Percentiles rank a stretch among this genome's conserved stretches.
These are phyloP conservation scores for Posidonia australis DNA, from an alignment of 106 monocot species.

Conservation along the genomic window DNA sequence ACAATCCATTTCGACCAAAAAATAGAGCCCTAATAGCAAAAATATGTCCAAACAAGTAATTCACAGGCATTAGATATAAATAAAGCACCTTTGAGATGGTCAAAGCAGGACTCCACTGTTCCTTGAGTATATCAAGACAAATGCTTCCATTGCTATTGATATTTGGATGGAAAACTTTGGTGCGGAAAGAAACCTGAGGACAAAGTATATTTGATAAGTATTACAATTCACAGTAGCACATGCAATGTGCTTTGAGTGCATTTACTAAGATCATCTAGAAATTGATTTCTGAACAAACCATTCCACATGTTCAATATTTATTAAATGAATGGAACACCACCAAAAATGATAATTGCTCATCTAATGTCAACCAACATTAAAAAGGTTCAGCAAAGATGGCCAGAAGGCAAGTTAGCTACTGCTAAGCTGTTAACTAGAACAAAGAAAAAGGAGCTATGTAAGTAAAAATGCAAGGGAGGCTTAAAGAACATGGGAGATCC, in stretches of 20 bases:
- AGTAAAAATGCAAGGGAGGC: too few relatives aligned
- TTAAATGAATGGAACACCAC: not conserved
- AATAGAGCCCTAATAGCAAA: too few relatives aligned
- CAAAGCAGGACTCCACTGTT: constrained; percentile 33
- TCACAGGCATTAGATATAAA: not conserved
- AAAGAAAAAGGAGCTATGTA: too few relatives aligned
- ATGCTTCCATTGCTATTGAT: constrained; percentile 34
- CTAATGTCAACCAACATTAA: too few relatives aligned
- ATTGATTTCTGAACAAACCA: too few relatives aligned
- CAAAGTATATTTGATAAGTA: not conserved
- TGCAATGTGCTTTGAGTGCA: not conserved
- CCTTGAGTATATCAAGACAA: constrained; percentile 28
- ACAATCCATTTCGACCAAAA: not conserved
- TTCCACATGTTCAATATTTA: not conserved
- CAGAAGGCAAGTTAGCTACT: too few relatives aligned
- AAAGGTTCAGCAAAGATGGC: too few relatives aligned
- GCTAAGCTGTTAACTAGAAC: too few relatives aligned
- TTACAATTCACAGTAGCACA: not conserved
- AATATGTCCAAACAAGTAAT: not conserved
- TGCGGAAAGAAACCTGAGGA: constrained; percentile 23
- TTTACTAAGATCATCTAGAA: not conserved
- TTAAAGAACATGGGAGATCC: too few relatives aligned
- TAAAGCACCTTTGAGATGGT: constrained; percentile 27
- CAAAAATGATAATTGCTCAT: not conserved
- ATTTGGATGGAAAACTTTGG: constrained; percentile 30